Evolutionary conservation across 2,329 filamentous ascomycete genomes (phyloP).

Genomic region (Apiospora marii): DNA sequence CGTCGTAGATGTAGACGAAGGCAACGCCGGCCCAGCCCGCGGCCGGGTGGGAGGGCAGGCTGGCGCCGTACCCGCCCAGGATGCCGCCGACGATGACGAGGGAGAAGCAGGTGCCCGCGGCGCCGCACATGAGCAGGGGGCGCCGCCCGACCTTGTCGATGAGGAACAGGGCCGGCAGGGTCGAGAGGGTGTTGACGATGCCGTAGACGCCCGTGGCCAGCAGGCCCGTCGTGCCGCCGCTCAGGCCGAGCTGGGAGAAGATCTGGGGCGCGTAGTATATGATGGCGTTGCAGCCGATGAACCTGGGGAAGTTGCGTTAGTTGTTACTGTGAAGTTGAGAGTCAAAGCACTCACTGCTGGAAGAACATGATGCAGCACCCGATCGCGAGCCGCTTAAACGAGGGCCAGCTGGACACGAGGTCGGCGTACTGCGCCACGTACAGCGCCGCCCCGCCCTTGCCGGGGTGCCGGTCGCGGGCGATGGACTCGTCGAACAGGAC

Average conservation of each 20-base stretch:
- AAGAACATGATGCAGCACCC: slow-evolving; percentile 65
- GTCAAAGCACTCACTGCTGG: slow-evolving; percentile 46
- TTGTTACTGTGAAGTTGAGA: neutral
- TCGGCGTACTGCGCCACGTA: slow-evolving; percentile 43
- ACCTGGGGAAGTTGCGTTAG: slow-evolving; percentile 29
- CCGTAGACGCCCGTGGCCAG: slow-evolving; percentile 66
- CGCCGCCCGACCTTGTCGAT: slow-evolving; percentile 57
- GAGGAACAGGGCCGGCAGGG: slow-evolving; percentile 46
- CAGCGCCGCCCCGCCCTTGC: slow-evolving; percentile 40
- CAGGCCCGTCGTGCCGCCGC: slow-evolving; percentile 52
- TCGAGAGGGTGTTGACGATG: slow-evolving; percentile 59
- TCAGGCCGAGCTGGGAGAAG: slow-evolving; percentile 52
- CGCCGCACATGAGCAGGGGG: slow-evolving; percentile 52
- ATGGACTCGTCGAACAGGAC: slow-evolving; percentile 45
- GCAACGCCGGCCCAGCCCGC: slow-evolving; percentile 67
- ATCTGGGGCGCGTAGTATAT: slow-evolving; percentile 58
- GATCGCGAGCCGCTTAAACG: slow-evolving; percentile 56
- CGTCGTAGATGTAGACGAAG: slow-evolving; percentile 64
- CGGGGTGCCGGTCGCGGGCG: slow-evolving; percentile 40
- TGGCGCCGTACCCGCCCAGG: slow-evolving; percentile 55
- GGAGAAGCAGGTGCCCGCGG: slow-evolving; percentile 41
- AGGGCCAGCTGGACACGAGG: slow-evolving; percentile 40
- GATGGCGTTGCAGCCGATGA: slow-evolving; percentile 55
- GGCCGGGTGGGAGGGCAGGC: slow-evolving; percentile 53
- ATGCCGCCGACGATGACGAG: slow-evolving; percentile 65